Conservation (phyloP, 2,329 filamentous ascomycete species). For the Sarocladium brachiariae region DNA sequence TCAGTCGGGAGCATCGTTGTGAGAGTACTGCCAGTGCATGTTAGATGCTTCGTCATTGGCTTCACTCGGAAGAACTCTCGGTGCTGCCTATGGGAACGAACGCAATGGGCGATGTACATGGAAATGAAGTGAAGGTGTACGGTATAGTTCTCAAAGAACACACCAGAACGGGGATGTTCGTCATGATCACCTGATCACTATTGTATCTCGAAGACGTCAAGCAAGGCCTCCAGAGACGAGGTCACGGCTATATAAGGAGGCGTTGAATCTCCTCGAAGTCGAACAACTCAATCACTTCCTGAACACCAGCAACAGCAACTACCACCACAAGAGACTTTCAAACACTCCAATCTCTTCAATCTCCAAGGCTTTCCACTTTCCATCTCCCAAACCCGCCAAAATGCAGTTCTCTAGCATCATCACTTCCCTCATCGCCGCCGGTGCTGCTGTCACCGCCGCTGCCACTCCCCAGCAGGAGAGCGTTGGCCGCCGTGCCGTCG, state of each 20-base stretch:
- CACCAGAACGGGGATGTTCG: no score
- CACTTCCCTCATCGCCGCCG: slow-evolving; percentile 7
- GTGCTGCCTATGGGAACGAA: background rate
- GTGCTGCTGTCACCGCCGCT: background rate
- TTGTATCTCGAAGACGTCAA: background rate
- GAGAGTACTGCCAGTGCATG: background rate
- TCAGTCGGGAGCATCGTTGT: background rate
- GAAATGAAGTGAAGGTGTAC: background rate
- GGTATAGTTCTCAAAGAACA: background rate
- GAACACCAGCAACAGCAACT: background rate
- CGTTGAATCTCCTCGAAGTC: background rate
- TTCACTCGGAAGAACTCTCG: background rate
- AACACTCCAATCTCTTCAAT: background rate
- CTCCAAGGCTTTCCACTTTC: background rate
- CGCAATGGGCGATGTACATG: background rate
- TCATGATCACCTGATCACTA: no score
- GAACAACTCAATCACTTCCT: background rate
- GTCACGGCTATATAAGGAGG: background rate
- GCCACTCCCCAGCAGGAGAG: slow-evolving; percentile 1
- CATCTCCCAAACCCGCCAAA: background rate
- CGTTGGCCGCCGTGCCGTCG: slow-evolving; percentile 1
- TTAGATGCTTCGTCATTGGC: background rate
- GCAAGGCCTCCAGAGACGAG: background rate
- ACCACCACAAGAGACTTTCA: background rate
- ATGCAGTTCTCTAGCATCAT: slow-evolving; percentile 8